Evolutionary conservation across 768 basidiomycete species (phyloP).

Genomic region (Suillus alpinus): DNA sequence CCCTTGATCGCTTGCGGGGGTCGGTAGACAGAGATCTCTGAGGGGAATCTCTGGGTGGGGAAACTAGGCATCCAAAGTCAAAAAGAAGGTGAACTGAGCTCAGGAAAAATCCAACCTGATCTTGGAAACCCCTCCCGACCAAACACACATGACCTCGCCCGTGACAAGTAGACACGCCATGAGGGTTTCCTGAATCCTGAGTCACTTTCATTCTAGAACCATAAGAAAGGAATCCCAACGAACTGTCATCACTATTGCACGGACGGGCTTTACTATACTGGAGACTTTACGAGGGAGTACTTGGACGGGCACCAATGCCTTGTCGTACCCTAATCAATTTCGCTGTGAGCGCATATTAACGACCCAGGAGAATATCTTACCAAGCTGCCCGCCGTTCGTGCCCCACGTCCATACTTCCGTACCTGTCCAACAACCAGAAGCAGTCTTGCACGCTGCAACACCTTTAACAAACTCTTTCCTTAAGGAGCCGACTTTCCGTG

Average conservation of each 20-base stretch:
- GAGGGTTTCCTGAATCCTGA: constrained; percentile 64
- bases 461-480: constrained; percentile 79
- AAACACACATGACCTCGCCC: constrained; percentile 80
- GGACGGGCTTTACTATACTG: constrained; percentile 65
- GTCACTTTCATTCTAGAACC: background rate
- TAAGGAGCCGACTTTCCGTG: constrained; percentile 74
- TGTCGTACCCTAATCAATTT: constrained; percentile 64
- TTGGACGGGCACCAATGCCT: constrained; percentile 69
- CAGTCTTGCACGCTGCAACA: constrained; percentile 81
- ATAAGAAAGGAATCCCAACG: background rate
- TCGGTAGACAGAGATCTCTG: constrained; percentile 73
- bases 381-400: constrained; percentile 89
- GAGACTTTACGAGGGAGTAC: constrained; percentile 78
- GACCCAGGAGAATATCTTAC: constrained; percentile 35
- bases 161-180: constrained; percentile 79
- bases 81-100: constrained; percentile 1
- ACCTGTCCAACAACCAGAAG: constrained; percentile 87
- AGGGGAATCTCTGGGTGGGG: constrained; percentile 72
- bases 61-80: constrained; percentile 45
- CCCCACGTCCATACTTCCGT: constrained; percentile 85
- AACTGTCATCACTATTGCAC: constrained; percentile 69
- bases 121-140: constrained; percentile 72
- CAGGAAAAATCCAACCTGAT: constrained; percentile 51
- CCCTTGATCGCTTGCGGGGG: constrained; percentile 74
- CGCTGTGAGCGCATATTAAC: background rate